These are phyloP conservation scores for Thymus mandschuricus DNA, from an alignment of 257 asterid species.

Conservation along the genomic window DNA sequence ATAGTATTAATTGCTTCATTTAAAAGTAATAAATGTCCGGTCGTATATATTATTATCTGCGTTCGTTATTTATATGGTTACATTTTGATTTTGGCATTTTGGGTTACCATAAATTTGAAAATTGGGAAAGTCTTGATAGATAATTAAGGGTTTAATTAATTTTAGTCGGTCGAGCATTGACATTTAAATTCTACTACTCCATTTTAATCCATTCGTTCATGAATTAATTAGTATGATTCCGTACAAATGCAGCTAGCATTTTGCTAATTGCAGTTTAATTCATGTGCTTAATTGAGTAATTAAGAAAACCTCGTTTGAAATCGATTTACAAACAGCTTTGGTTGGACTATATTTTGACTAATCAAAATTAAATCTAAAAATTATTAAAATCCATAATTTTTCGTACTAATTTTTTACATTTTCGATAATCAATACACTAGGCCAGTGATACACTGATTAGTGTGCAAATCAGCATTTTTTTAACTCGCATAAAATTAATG, in stretches of 20 bases:
- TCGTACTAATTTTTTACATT: too few species aligned
- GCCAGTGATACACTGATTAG: too few species aligned
- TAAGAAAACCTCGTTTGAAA: background rate
- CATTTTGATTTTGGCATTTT: too few species aligned
- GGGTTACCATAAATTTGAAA: background rate
- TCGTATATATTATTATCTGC: background rate
- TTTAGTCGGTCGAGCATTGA: background rate
- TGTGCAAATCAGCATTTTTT: too few species aligned
- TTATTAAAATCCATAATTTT: background rate
- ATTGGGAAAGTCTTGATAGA: background rate
- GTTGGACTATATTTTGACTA: too few species aligned
- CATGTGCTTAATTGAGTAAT: background rate
- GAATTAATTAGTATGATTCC: background rate
- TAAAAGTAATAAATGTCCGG: background rate
- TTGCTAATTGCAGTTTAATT: background rate
- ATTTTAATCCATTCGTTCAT: background rate
- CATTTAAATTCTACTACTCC: background rate
- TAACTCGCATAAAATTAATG: too few species aligned
- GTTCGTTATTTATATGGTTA: background rate
- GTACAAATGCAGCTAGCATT: slow-evolving; percentile 22
- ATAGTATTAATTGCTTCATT: background rate
- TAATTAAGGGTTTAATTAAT: background rate
- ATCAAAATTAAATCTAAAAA: background rate
- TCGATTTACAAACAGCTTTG: too few species aligned
- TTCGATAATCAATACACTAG: too few species aligned